These are phyloP conservation scores for Euclidium syriacum DNA, from an alignment of 345 rosid genomes.

Conservation along the genomic window DNA sequence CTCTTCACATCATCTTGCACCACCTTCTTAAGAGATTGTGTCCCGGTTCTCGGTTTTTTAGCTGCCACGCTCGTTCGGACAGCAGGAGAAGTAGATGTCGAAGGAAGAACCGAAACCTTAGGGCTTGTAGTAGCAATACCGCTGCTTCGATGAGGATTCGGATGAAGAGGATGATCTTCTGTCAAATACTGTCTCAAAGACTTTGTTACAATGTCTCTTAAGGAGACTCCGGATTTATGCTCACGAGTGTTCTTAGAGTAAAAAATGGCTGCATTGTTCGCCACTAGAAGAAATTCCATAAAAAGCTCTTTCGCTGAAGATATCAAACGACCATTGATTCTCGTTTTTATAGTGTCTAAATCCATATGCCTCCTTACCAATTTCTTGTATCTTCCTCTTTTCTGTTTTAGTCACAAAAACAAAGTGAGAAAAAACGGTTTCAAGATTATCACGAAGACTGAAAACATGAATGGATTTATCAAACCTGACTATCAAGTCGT, in stretches of 20 bases:
- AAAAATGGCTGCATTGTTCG: constrained; percentile 70
- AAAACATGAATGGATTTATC: background rate
- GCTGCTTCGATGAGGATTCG: constrained; percentile 26
- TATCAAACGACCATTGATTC: constrained; percentile 39
- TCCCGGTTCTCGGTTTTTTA: constrained; percentile 35
- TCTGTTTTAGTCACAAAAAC: constrained; percentile 40
- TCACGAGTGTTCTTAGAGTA: constrained; percentile 79
- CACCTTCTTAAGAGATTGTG: constrained; percentile 6
- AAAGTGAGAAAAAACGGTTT: background rate
- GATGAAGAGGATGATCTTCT: constrained; percentile 28
- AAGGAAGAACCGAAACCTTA: constrained; percentile 6
- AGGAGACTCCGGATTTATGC: constrained; percentile 58
- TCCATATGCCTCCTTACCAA: constrained; percentile 68
- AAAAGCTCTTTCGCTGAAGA: constrained; percentile 55
- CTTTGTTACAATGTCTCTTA: constrained; percentile 51
- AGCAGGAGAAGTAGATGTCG: constrained; percentile 17
- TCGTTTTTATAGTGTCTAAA: constrained; percentile 60
- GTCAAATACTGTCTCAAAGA: constrained; percentile 41
- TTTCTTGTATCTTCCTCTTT: constrained; percentile 85
- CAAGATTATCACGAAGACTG: background rate
- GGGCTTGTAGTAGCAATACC: constrained; percentile 13
- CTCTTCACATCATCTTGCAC: constrained; percentile 20
- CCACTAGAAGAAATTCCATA: constrained; percentile 63
- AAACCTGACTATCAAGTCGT: constrained; percentile 89
- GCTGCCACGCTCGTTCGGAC: constrained; percentile 25